A percentile compares a stretch with the other conserved stretches of the same genome.
Evolutionary conservation across 177 flowering plant genomes (phyloP).

Genomic region (Vitis hybrid): DNA sequence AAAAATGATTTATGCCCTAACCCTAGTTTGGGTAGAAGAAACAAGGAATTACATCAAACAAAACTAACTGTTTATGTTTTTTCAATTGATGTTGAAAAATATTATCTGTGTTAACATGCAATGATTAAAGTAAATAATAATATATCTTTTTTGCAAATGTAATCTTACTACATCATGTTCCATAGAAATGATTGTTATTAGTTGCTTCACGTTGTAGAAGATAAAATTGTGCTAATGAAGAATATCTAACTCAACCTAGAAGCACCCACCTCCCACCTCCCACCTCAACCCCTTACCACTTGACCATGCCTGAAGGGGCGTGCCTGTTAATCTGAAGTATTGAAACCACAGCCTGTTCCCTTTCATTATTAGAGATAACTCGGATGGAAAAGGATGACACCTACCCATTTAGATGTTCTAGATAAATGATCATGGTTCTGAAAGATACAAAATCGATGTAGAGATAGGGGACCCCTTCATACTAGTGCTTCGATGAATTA

Average conservation of each 20-base stretch:
- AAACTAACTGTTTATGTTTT: neutral
- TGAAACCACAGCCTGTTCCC: neutral
- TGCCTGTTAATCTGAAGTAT: no score
- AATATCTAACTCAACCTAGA: no score
- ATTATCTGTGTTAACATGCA: no score
- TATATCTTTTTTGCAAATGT: neutral
- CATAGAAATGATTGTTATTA: no score
- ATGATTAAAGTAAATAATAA: neutral
- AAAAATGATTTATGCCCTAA: neutral
- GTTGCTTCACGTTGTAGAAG: no score
- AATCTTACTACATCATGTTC: neutral
- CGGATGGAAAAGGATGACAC: neutral
- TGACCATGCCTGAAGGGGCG: no score
- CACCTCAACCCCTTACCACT: no score
- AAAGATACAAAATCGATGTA: neutral
- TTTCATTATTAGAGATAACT: neutral
- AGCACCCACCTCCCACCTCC: no score
- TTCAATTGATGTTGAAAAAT: no score
- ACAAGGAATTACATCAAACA: neutral
- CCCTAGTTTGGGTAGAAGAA: neutral
- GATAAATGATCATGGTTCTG: neutral
- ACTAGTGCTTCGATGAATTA: neutral
- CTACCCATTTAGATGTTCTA: neutral
- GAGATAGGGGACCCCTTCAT: neutral
- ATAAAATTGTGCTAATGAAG: no score